phyloP scores from a whole-genome alignment of 352 stramenopile species.

The Plasmopara muralis region DNA sequence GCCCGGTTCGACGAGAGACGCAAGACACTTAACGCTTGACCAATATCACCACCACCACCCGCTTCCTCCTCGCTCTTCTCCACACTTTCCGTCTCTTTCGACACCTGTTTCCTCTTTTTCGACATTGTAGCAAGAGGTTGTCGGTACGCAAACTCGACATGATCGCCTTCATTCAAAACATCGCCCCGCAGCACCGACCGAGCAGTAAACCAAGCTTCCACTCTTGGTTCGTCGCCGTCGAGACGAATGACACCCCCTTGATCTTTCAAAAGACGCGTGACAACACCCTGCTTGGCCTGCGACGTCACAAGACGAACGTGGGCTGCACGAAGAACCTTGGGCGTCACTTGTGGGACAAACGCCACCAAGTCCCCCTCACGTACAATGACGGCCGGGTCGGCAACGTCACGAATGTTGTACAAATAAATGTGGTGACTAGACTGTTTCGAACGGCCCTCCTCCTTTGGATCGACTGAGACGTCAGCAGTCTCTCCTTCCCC shows the following conservation, averaged over 20 bases:
- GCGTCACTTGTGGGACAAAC: slow-evolving; percentile 40
- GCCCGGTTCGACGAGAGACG: slow-evolving; percentile 29
- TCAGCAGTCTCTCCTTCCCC: slow-evolving; percentile 15
- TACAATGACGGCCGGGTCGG: slow-evolving; percentile 43
- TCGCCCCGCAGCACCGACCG: slow-evolving; percentile 56
- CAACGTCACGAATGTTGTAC: slow-evolving; percentile 68
- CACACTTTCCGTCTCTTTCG: slow-evolving; percentile 6
- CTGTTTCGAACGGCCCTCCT: slow-evolving; percentile 19
- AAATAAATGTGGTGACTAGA: slow-evolving; percentile 23
- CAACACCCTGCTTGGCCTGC: slow-evolving; percentile 52
- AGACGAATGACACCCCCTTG: slow-evolving; percentile 50
- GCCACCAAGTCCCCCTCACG: slow-evolving; percentile 69
- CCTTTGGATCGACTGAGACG: slow-evolving; percentile 6
- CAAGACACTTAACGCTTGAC: slow-evolving; percentile 47
- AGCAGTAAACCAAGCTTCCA: slow-evolving; percentile 41
- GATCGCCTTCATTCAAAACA: slow-evolving; percentile 53
- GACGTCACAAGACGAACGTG: slow-evolving; percentile 50
- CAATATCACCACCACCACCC: neutral
- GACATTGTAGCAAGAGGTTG: slow-evolving; percentile 24
- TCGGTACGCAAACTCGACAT: slow-evolving; percentile 60
- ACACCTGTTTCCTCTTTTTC: slow-evolving; percentile 12
- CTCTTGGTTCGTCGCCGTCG: slow-evolving; percentile 25
- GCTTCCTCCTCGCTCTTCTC: slow-evolving; percentile 2
- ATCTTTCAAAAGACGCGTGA: slow-evolving; percentile 42
- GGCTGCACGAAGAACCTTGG: slow-evolving; percentile 45